phyloP scores from a whole-genome alignment of 768 basidiomycete species.

The Macrolepiota albuminosa region DNA sequence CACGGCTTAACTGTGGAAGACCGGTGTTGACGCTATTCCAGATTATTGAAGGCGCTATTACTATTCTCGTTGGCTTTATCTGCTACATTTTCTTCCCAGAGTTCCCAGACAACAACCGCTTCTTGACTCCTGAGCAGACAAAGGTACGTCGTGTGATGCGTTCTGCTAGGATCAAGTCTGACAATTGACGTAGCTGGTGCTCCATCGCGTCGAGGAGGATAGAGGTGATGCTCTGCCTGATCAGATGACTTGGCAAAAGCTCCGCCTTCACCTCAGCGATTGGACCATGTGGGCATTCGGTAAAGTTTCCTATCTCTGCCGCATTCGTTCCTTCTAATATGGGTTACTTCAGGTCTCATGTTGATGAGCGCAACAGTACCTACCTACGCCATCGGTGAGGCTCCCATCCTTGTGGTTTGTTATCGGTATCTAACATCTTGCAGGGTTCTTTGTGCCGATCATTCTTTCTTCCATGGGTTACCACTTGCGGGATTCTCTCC shows the following conservation, averaged over 20 bases:
- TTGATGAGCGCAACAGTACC: conserved; percentile 33
- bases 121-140: conserved; percentile 31
- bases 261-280: conserved; percentile 30
- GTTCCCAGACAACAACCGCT: conserved; percentile 26
- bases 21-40: conserved; percentile 10
- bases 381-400: conserved; percentile 30
- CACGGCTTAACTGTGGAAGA: not conserved
- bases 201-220: conserved; percentile 32
- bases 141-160: conserved; percentile 14
- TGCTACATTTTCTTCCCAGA: conserved; percentile 21
- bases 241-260: conserved; percentile 23
- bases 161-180: conserved; percentile 12
- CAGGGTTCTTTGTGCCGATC: conserved; percentile 29
- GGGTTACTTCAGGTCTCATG: conserved; percentile 24
- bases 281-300: conserved; percentile 34
- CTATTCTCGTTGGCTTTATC: conserved; percentile 19
- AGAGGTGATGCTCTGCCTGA: conserved; percentile 34
- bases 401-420: not conserved
- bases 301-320: conserved; percentile 10
- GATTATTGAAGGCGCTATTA: conserved; percentile 24
- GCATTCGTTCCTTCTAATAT: not conserved
- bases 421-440: not conserved
- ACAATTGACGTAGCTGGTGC: conserved; percentile 3
- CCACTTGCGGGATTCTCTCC: conserved; percentile 21
- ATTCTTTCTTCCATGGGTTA: conserved; percentile 32